Evolutionary conservation across 2,329 filamentous ascomycete species (phyloP), one percentile per base, ranked within the genome.

Genomic region (Claviceps sp.): DNA sequence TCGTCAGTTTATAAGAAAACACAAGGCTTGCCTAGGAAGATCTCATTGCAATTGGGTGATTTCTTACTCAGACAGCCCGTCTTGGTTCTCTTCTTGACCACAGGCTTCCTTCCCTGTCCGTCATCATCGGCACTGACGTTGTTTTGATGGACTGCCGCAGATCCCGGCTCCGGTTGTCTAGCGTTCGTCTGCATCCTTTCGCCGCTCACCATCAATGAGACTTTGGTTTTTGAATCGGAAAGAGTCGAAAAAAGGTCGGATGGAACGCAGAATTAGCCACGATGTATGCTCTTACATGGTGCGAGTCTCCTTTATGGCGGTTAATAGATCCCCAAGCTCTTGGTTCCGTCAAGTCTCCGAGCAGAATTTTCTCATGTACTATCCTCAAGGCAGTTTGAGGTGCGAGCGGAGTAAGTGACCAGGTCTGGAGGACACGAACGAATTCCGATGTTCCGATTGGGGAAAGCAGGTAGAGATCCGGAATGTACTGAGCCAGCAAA

Each of bases 1-100:
- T 47, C 61, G 53, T 61, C 61, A 55, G 55, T 54, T 51, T 37
- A 24, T 30, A 34, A n/a, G 34, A 40, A 24, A 17, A 38, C 34
- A 38, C 24, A 30, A 43, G 22, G 14, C 22, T 14, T 13, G 17
- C 14, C 14, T 16, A 22, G 17, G 8, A 38, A 11, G 10, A 11
- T 11, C 11, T 34, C 48, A 46, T 24, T 51, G 17, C 24, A 13
- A 38, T 34, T 47, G 11, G n/a, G 37, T 41, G 43, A 37, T 19
- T 51, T 75, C 84, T 67, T 76, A 89, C 85, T 96, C 55, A 95
- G 70, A 65, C 90, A 96, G 14, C 90, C 90, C 2, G 90, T 95
- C 71, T 96, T 96, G 50, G 90, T 95, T 61, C 90, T 76, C 65
- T 84, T 88, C 60, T 80, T 78, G 22, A 71, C 67, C 17, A 73